Evolutionary conservation across 768 basidiomycete species (phyloP), one percentile per base, ranked within the genome.

Genomic region (Boletales sp.): DNA sequence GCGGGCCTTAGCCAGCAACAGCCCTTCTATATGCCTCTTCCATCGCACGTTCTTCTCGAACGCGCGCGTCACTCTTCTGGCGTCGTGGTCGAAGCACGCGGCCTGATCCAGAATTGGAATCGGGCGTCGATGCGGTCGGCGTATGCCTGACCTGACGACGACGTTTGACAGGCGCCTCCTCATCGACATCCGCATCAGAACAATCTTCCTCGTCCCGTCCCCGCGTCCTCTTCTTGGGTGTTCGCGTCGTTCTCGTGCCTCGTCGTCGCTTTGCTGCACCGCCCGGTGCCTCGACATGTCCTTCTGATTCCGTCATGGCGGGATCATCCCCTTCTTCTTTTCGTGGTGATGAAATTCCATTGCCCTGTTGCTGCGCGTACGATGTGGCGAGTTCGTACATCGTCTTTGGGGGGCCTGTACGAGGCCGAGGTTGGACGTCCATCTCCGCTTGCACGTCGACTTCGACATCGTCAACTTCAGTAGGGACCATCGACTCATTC

Each of bases 331-430:
- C 44, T 21, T 29, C 38, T 18, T 46, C 54, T 47, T 18, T 43
- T 56, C 10, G 62, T 50, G 29, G 62, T 54, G 41, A 71, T 75
- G 50, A 29, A 51, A 43, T 48, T n/a, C 1, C 40, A 32, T 43
- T 50, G 19, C 15, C 48, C 40, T 47, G 34, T 36, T 4, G 46
- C 30, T 17, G 45, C 11, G 55, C 56, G 42, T 65, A 45, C 34
- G 32, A 47, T 45, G 82, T 81, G 11, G 83, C 84, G 52, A 87
- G 71, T 55, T 87, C 77, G 29, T 73, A 72, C 84, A 88, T 82
- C 15, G 83, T 81, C 66, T 78, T 85, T 13, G 83, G 79, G 12
- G 54, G 63, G 13, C 53, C 67, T 24, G 43, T 55, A 11, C 41
- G 50, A 29, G 49, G 48, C 9, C 36, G 44, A 31, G 55, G 51